Conservation (phyloP, 2,329 filamentous ascomycete species). For the Plenodomus biglobosus region DNA sequence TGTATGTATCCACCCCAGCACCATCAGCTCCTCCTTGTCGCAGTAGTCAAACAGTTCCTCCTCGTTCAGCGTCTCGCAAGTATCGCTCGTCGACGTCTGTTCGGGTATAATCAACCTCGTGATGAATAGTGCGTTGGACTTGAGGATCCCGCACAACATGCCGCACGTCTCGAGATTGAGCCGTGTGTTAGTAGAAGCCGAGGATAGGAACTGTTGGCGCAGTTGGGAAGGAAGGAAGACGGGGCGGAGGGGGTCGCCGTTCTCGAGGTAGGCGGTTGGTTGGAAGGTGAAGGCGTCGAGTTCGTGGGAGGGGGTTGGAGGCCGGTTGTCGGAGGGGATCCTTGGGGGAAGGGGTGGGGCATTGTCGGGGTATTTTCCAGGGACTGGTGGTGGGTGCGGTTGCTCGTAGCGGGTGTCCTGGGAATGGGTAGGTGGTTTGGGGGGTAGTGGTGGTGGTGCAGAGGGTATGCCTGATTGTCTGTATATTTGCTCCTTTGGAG, state of each 20-base stretch:
- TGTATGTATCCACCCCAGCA: conserved; percentile 97
- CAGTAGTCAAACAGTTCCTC: conserved; percentile 85
- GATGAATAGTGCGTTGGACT: conserved; percentile 93
- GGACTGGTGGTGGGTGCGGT: conserved; percentile 29
- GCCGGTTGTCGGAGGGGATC: conserved; percentile 29
- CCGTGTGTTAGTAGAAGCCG: conserved; percentile 75
- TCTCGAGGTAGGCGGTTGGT: conserved; percentile 85
- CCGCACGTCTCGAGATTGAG: conserved; percentile 91
- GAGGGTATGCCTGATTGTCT: conserved; percentile 24
- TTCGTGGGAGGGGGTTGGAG: conserved; percentile 40
- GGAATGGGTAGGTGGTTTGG: conserved; percentile 27
- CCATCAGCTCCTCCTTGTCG: conserved; percentile 77
- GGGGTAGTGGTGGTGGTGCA: conserved; percentile 32
- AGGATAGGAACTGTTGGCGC: conserved; percentile 70
- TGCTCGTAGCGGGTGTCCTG: conserved; percentile 13
- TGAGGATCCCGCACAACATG: conserved; percentile 84
- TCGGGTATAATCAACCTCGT: conserved; percentile 86
- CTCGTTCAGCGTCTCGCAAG: conserved; percentile 92
- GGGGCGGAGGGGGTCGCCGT: conserved; percentile 80
- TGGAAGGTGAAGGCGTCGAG: conserved; percentile 74
- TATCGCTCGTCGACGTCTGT: conserved; percentile 86
- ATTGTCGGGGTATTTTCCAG: conserved; percentile 30
- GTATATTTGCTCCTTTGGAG: conserved; percentile 36
- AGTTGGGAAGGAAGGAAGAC: conserved; percentile 81
- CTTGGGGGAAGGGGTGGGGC: conserved; percentile 39